Percentiles rank a stretch among this genome's conserved stretches.
These are phyloP conservation scores for Acorus gramineus DNA, from an alignment of 106 monocot genomes.

Conservation along the genomic window DNA sequence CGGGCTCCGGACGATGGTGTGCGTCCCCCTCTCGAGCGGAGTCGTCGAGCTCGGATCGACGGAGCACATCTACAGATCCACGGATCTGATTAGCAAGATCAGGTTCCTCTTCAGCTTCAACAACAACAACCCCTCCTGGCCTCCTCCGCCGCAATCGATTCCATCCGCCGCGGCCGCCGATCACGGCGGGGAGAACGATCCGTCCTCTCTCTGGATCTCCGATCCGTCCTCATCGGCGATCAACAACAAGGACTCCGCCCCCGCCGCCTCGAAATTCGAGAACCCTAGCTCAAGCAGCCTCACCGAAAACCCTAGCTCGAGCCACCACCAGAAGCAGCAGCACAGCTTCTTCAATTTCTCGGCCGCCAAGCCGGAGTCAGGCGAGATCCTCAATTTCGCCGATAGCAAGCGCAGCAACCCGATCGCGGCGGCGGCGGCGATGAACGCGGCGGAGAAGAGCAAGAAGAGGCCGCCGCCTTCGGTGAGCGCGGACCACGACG, in stretches of 20 bases:
- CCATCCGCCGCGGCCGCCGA: constrained; percentile 7
- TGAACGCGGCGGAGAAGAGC: constrained; percentile 12
- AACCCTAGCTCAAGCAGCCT: constrained; percentile 36
- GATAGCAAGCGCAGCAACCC: constrained; percentile 29
- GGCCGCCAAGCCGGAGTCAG: constrained; percentile 50
- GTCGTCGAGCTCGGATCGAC: constrained; percentile 79
- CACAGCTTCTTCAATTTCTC: constrained; percentile 36
- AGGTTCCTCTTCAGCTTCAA: constrained; percentile 39
- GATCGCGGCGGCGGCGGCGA: background rate
- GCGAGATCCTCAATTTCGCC: constrained; percentile 53
- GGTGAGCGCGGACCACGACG: constrained; percentile 38
- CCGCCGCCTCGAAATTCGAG: constrained; percentile 12
- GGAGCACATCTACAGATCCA: constrained; percentile 31
- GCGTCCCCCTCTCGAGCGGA: constrained; percentile 45
- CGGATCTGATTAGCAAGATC: constrained; percentile 33
- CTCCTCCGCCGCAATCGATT: background rate
- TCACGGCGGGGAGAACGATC: constrained; percentile 34
- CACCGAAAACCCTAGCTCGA: constrained; percentile 40
- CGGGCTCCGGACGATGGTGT: constrained; percentile 64
- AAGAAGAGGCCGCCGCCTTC: constrained; percentile 42
- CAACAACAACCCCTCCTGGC: background rate
- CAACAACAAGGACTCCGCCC: constrained; percentile 46
- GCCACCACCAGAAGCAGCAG: constrained; percentile 14
- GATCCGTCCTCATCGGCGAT: constrained; percentile 29
- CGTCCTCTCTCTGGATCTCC: constrained; percentile 56